Evolutionary conservation across 306 rosid species (phyloP).

Genomic region (Vigna mungo): DNA sequence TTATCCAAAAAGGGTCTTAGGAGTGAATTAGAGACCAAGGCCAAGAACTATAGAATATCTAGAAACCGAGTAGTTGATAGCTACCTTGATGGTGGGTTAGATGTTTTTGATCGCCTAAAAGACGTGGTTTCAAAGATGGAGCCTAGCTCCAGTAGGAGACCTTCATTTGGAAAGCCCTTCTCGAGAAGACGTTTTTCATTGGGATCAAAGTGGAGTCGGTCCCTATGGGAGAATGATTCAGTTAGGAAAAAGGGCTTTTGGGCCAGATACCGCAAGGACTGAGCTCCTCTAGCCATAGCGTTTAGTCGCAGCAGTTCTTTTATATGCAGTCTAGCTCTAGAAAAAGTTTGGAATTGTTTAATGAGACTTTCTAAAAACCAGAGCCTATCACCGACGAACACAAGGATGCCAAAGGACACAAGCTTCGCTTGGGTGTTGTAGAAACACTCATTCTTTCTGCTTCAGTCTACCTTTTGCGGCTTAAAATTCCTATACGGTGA

Average conservation of each 20-base stretch:
- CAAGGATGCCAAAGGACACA: background rate
- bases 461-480: background rate
- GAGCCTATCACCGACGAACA: background rate
- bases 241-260: slow-evolving; percentile 72
- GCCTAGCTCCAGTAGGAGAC: slow-evolving; percentile 69
- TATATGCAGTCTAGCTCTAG: slow-evolving; percentile 36
- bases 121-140: slow-evolving; percentile 55
- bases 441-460: slow-evolving; percentile 2
- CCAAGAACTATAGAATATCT: slow-evolving; percentile 61
- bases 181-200: slow-evolving; percentile 66
- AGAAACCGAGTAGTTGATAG: slow-evolving; percentile 75
- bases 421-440: background rate
- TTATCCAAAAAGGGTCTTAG: slow-evolving; percentile 53
- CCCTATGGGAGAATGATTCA: slow-evolving; percentile 62
- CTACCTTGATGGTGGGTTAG: slow-evolving; percentile 55
- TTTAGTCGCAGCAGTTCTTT: slow-evolving; percentile 8
- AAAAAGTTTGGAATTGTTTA: slow-evolving; percentile 43
- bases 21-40: slow-evolving; percentile 56
- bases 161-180: slow-evolving; percentile 65
- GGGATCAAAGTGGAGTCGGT: slow-evolving; percentile 69
- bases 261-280: slow-evolving; percentile 62
- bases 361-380: slow-evolving; percentile 4
- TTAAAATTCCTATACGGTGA: background rate
- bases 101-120: slow-evolving; percentile 56
- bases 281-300: slow-evolving; percentile 36